A percentile compares a stretch with the other conserved stretches of the same genome.
phyloP scores from a whole-genome alignment of 2,329 filamentous ascomycete species.

The Annulohypoxylon truncatum region DNA sequence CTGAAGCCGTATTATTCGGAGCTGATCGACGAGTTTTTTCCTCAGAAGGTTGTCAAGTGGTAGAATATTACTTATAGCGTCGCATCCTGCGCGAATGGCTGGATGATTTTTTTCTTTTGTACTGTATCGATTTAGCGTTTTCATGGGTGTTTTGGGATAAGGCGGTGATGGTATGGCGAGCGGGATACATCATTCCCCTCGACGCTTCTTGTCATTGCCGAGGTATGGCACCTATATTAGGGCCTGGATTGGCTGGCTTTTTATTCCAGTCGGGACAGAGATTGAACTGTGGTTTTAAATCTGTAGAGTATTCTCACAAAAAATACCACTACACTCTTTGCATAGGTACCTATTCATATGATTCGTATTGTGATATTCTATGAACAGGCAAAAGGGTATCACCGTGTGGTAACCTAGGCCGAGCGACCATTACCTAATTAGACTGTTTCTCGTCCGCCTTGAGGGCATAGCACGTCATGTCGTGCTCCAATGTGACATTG shows the following conservation, averaged over 20 bases:
- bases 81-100: neutral
- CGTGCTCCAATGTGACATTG: neutral
- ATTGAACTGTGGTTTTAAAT: neutral
- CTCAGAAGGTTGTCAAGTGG: slow-evolving; percentile 76
- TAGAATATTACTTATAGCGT: slow-evolving; percentile 51
- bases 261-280: neutral
- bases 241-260: neutral
- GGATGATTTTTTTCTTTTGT: neutral
- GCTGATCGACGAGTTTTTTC: slow-evolving; percentile 80
- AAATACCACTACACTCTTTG: neutral
- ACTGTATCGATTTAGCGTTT: neutral
- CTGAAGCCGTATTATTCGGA: slow-evolving; percentile 83
- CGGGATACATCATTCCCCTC: neutral
- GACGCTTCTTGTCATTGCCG: neutral
- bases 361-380: neutral
- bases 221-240: neutral
- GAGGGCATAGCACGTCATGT: neutral
- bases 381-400: neutral
- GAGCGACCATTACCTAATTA: neutral
- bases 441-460: neutral
- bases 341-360: neutral
- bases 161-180: neutral
- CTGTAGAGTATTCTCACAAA: neutral
- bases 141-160: neutral
- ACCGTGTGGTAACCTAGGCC: no score